Percentiles rank a stretch among this genome's conserved stretches.
Evolutionary conservation across 2,329 filamentous ascomycete genomes (phyloP).

Genomic region (Diaporthe nobilis): DNA sequence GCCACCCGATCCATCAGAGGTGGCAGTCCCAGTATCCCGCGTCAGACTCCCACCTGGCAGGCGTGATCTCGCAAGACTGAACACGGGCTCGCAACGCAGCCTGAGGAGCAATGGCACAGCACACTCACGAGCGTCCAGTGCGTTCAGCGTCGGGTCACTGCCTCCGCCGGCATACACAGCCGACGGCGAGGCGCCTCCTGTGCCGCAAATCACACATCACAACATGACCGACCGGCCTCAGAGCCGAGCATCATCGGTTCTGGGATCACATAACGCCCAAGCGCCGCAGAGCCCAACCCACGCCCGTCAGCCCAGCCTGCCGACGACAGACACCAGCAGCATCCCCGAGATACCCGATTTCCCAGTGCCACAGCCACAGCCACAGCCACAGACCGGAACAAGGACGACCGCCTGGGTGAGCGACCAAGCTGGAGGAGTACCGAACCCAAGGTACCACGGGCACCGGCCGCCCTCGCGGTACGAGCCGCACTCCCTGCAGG

Average conservation of each 20-base stretch:
- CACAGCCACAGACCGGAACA: slow-evolving; percentile 15
- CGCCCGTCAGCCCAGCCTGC: slow-evolving; percentile 9
- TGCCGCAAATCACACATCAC: slow-evolving; percentile 18
- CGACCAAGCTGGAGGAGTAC: slow-evolving; percentile 22
- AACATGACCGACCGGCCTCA: neutral
- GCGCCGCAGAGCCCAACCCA: neutral
- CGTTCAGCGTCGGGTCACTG: slow-evolving; percentile 21
- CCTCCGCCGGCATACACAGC: slow-evolving; percentile 37
- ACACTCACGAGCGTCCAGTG: slow-evolving; percentile 25
- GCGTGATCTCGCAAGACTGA: slow-evolving; percentile 10
- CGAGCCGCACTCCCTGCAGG: slow-evolving; percentile 26
- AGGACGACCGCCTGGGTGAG: slow-evolving; percentile 35
- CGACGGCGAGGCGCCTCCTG: slow-evolving; percentile 6
- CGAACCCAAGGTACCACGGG: slow-evolving; percentile 1
- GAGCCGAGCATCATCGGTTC: slow-evolving; percentile 24
- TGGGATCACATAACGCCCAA: neutral
- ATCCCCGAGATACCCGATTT: slow-evolving; percentile 13
- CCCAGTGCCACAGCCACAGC: slow-evolving; percentile 4
- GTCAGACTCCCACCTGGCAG: neutral
- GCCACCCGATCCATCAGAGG: neutral
- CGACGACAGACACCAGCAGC: slow-evolving; percentile 8
- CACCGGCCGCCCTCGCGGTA: slow-evolving; percentile 28
- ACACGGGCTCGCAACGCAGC: slow-evolving; percentile 24
- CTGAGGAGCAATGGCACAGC: slow-evolving; percentile 12
- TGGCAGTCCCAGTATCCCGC: neutral